These are phyloP conservation scores for Phytopythium kandeliae DNA, from an alignment of 352 stramenopile genomes.

Conservation along the genomic window DNA sequence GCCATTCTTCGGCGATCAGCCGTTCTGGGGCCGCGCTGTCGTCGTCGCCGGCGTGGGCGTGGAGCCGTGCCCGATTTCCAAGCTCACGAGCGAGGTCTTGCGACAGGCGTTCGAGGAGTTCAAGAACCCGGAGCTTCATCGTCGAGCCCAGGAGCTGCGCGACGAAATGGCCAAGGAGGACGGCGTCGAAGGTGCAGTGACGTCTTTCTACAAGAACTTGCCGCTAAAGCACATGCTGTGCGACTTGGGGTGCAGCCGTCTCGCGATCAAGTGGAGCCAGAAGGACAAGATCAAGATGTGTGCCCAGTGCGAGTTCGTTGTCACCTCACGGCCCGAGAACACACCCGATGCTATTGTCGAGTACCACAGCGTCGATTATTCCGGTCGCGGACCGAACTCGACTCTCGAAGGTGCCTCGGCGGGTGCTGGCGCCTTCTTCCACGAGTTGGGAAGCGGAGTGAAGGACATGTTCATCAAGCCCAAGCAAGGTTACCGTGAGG, in stretches of 20 bases:
- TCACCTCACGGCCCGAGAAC: constrained; percentile 40
- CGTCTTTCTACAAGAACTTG: constrained; percentile 82
- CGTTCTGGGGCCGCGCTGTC: constrained; percentile 91
- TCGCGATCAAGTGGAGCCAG: constrained; percentile 52
- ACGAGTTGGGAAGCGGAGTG: constrained; percentile 58
- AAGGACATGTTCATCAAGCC: constrained; percentile 61
- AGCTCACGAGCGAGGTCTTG: constrained; percentile 82
- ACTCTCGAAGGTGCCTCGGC: constrained; percentile 39
- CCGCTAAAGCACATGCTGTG: constrained; percentile 85
- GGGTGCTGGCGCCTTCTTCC: constrained; percentile 49
- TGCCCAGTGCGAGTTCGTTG: constrained; percentile 45
- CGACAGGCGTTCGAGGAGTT: constrained; percentile 70
- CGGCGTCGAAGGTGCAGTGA: constrained; percentile 75
- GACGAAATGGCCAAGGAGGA: constrained; percentile 70
- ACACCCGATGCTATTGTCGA: constrained; percentile 37
- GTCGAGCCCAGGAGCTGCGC: constrained; percentile 42
- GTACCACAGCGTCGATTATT: constrained; percentile 60
- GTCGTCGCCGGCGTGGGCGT: constrained; percentile 78
- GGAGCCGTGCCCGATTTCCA: constrained; percentile 72
- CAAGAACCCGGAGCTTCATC: constrained; percentile 34
- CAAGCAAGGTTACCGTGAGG: constrained; percentile 46
- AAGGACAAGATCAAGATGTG: constrained; percentile 52
- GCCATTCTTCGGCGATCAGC: constrained; percentile 94
- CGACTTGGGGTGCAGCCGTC: constrained; percentile 26
- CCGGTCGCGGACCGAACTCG: constrained; percentile 45